phyloP scores from a whole-genome alignment of 1,139 yeast genomes.

The Nakaseomyces kungkrabaensis region DNA sequence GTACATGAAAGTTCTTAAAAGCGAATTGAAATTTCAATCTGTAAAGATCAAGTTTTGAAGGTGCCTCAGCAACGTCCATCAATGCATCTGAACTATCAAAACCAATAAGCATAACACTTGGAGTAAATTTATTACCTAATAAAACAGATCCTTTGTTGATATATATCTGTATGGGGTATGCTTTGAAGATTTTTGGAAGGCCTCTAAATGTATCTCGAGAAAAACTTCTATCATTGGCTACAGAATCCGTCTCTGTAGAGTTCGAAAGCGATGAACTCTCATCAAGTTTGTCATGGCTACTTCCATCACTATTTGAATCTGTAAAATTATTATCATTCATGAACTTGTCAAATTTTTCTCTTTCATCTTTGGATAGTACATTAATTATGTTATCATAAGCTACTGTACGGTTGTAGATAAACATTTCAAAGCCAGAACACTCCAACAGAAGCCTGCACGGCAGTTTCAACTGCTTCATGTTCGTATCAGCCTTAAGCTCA shows the following conservation, averaged over 20 bases:
- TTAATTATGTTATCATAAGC: conserved; percentile 65
- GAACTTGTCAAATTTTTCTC: conserved; percentile 21
- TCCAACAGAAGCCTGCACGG: conserved; percentile 54
- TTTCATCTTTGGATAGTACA: conserved; percentile 31
- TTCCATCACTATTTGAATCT: conserved; percentile 10
- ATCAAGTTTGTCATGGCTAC: conserved; percentile 5
- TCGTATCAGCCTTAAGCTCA: conserved; percentile 23
- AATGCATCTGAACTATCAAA: conserved; percentile 48
- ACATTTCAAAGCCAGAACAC: conserved; percentile 72
- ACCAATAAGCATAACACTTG: conserved; percentile 58
- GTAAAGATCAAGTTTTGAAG: conserved; percentile 45
- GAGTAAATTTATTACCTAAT: conserved; percentile 70
- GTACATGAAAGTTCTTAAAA: conserved; percentile 36
- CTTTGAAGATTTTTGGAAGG: conserved; percentile 28
- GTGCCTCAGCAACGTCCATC: conserved; percentile 47
- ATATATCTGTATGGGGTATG: conserved; percentile 49
- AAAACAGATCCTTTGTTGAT: conserved; percentile 66
- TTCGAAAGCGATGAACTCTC: conserved; percentile 1
- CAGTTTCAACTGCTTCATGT: conserved; percentile 38
- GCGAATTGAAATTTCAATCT: conserved; percentile 21
- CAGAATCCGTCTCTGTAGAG: conserved; percentile 4
- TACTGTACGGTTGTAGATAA: conserved; percentile 64
- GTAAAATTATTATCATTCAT: conserved; percentile 13
- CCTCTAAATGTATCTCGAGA: conserved; percentile 7
- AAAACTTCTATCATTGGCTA: conserved; percentile 18